Percentiles rank a stretch among this genome's conserved stretches.
Evolutionary conservation across 768 basidiomycete species (phyloP).

Genomic region (Lactarius sanguifluus): DNA sequence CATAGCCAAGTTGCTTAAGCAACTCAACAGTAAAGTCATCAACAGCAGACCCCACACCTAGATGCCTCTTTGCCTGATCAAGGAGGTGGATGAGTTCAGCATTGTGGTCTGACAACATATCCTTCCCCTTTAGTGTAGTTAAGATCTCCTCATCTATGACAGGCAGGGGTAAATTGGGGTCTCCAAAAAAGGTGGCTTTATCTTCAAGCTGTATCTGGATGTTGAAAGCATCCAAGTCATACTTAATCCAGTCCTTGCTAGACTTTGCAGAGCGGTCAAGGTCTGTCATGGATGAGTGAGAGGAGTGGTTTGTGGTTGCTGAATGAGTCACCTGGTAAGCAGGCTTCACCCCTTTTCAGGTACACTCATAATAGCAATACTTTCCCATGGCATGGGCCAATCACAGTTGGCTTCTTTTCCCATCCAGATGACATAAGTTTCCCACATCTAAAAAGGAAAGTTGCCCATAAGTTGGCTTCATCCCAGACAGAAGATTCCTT

Average conservation of each 20-base stretch:
- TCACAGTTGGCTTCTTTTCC: too few species aligned
- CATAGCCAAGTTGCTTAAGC: conserved; percentile 10
- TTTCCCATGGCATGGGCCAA: too few species aligned
- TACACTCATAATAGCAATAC: too few species aligned
- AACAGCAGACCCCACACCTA: background rate
- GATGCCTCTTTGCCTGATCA: background rate
- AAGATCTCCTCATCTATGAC: background rate
- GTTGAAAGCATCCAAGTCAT: conserved; percentile 4
- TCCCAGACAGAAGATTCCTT: too few species aligned
- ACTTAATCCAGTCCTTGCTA: conserved; percentile 6
- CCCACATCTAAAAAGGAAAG: too few species aligned
- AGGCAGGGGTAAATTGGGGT: background rate
- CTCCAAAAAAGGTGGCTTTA: background rate
- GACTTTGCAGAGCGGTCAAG: conserved; percentile 9
- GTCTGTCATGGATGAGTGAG: conserved; percentile 10
- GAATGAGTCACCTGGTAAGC: too few species aligned
- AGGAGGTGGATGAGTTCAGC: background rate
- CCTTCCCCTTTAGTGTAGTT: background rate
- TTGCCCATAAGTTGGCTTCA: too few species aligned
- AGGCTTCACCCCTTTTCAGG: too few species aligned
- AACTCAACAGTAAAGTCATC: conserved; percentile 14
- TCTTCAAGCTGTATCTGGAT: background rate
- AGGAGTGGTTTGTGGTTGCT: too few species aligned
- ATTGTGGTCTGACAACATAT: background rate
- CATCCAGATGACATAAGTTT: too few species aligned